Base-by-base conservation (phyloP, 225 moss, liverwort and hornwort genomes). In the Ulota crispa region DNA sequence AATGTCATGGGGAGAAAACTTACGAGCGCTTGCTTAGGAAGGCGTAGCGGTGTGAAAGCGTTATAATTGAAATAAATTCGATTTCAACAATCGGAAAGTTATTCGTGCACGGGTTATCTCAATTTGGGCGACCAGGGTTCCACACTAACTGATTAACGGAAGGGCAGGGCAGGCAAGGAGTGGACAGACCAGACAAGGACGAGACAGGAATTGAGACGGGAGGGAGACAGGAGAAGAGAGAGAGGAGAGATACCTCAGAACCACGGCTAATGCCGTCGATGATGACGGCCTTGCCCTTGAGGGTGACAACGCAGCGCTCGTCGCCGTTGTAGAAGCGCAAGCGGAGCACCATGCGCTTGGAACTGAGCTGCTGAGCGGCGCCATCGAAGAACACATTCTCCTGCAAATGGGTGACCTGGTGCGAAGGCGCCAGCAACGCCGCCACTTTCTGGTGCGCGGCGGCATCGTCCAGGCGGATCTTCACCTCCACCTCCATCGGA, bases 321-420 rank as follows among this genome's bases (percentile, higher is more conserved):
- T 94, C 92, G 67, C 67, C 86, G 75, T 95, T 91, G 84, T 98
- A 98, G 79, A 98, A 95, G 57, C 98, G 91, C 75, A 98, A 65
- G 79, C 98, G 92, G 55, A 98, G 89, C 45, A 95, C 95, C 54
- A 94, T 78, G 23, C 85, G 83, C 85, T 86, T 87, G 77, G 88
- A 92, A 65, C 95, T 95, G 62, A 98, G 89, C 87, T 98, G 93
- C 73, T 92, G 88, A 4, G 80, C 78, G 9, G 84, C 86, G 2
- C 95, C 98, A 45, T 98, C 95, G 78, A 98, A 98, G 87, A 94
- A 98, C 10, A 98, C 91, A 72, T 98, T 98, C 78, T 98, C 98
- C 67, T 98, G 95, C 82, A 95, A 59, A 76, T 98, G 84, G 0
- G 98, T 94, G 53, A 93, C 85, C 69, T 89, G 85, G 52, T 98